Conservation (phyloP, 768 basidiomycete species). For the Pleurotus tuber-regium region DNA sequence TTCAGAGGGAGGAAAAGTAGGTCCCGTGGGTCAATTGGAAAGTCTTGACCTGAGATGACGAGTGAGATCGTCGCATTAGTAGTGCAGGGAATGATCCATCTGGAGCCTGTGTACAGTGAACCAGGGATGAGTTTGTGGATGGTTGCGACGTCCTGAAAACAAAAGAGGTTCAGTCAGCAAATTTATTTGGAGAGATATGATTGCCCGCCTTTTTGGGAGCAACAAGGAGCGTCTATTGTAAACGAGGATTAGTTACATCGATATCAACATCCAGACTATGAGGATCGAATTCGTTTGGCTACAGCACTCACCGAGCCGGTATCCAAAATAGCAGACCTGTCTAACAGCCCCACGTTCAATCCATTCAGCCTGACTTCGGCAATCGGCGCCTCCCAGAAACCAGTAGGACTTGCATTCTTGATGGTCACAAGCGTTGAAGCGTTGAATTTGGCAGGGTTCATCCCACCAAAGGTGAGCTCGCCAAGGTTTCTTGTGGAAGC, state of each 20-base stretch:
- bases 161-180: no score
- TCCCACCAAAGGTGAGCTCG: constrained; percentile 57
- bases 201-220: neutral
- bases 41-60: constrained; percentile 53
- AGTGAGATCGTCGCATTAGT: constrained; percentile 53
- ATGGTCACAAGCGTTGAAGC: constrained; percentile 44
- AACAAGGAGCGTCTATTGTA: constrained; percentile 3
- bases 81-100: constrained; percentile 67
- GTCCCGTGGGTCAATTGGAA: constrained; percentile 57
- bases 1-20: constrained; percentile 46
- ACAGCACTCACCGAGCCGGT: constrained; percentile 29
- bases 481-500: constrained; percentile 43
- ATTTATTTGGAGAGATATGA: neutral
- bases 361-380: constrained; percentile 48
- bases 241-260: no score
- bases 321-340: constrained; percentile 57
- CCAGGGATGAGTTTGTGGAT: constrained; percentile 59
- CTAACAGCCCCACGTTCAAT: constrained; percentile 32
- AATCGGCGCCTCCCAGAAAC: constrained; percentile 67
- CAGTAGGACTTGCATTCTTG: constrained; percentile 44
- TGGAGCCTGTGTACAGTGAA: constrained; percentile 46
- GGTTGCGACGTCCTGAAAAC: constrained; percentile 45
- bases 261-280: no score
- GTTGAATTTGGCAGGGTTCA: constrained; percentile 55
- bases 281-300: no score